Percentiles rank a stretch among this genome's conserved stretches.
These are phyloP conservation scores for Microsporum ferrugineum DNA, from an alignment of 2,329 filamentous ascomycete genomes.

Conservation along the genomic window DNA sequence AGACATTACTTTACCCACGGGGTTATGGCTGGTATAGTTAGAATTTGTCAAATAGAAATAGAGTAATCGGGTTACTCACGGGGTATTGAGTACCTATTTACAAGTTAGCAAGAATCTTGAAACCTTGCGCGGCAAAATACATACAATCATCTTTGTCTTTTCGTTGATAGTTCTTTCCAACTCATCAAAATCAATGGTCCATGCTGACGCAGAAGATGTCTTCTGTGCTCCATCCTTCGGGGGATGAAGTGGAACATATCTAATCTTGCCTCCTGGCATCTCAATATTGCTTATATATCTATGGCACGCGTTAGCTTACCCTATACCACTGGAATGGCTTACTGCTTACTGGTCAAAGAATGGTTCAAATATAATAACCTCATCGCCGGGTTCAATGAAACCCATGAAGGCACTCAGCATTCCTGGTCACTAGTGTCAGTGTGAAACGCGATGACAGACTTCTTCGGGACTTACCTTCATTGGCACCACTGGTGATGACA, in stretches of 20 bases:
- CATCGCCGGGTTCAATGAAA: slow-evolving; percentile 86
- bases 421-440: slow-evolving; percentile 32
- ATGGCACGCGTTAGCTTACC: slow-evolving; percentile 1
- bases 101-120: neutral
- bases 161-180: slow-evolving; percentile 70
- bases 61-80: slow-evolving; percentile 26
- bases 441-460: neutral
- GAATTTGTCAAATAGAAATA: neutral
- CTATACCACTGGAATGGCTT: slow-evolving; percentile 13
- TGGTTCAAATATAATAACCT: slow-evolving; percentile 95
- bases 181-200: slow-evolving; percentile 74
- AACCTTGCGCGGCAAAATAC: slow-evolving; percentile 22
- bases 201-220: slow-evolving; percentile 77
- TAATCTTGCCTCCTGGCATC: slow-evolving; percentile 90
- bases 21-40: slow-evolving; percentile 55
- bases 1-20: slow-evolving; percentile 90
- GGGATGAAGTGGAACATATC: slow-evolving; percentile 90
- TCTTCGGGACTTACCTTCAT: slow-evolving; percentile 30
- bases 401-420: slow-evolving; percentile 98
- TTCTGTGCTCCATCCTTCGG: slow-evolving; percentile 65
- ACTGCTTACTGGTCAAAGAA: slow-evolving; percentile 82
- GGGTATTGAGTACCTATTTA: slow-evolving; percentile 38
- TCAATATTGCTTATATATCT: slow-evolving; percentile 95
- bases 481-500: slow-evolving; percentile 68
- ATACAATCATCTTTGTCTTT: slow-evolving; percentile 89